Conservation (phyloP, 176 grass and related monocot genomes). For the Pharus latifolius region DNA sequence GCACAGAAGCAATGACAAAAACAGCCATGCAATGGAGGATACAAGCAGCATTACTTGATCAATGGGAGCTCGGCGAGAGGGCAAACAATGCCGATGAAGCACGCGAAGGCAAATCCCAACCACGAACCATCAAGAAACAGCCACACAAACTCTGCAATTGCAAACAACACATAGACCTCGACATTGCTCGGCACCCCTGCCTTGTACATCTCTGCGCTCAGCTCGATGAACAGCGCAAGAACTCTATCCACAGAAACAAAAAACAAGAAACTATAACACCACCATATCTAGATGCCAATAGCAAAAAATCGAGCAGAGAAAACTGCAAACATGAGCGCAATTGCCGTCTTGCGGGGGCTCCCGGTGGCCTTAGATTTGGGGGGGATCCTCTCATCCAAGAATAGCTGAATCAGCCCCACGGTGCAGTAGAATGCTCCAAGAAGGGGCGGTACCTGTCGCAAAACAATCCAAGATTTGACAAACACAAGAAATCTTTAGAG, state of each 20-base stretch:
- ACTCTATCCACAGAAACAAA: conserved; percentile 19
- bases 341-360: conserved; percentile 31
- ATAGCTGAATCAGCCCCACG: conserved; percentile 55
- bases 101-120: conserved; percentile 77
- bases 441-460: conserved; percentile 57
- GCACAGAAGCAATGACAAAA: neutral
- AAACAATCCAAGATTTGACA: neutral
- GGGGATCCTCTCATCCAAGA: conserved; percentile 42
- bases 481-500: too few relatives aligned
- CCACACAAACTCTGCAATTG: conserved; percentile 62
- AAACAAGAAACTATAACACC: neutral
- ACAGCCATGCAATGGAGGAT: too few relatives aligned
- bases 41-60: conserved; percentile 42
- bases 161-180: conserved; percentile 60
- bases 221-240: conserved; percentile 69
- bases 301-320: neutral
- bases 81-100: conserved; percentile 63
- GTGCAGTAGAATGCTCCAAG: conserved; percentile 79
- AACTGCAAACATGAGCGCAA: conserved; percentile 41
- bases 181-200: conserved; percentile 51
- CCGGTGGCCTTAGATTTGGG: conserved; percentile 38
- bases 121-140: conserved; percentile 71
- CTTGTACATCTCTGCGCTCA: conserved; percentile 81
- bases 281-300: neutral
- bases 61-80: conserved; percentile 73